Evolutionary conservation across 371 early-diverging fungal species (phyloP).

Genomic region (Mortierella sp.): DNA sequence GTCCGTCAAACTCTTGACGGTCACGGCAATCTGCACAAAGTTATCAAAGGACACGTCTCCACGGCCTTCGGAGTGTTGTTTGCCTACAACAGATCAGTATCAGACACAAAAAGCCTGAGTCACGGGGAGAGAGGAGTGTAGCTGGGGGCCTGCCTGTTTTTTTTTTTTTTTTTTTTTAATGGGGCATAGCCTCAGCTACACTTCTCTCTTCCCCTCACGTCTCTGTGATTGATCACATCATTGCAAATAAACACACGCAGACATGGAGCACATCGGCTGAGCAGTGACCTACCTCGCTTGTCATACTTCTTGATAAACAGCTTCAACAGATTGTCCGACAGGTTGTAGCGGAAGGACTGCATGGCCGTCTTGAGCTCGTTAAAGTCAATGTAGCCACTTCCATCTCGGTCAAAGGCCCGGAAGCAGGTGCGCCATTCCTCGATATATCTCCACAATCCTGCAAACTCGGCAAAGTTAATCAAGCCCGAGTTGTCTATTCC

Average conservation of each 20-base stretch:
- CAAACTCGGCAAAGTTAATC: conserved; percentile 71
- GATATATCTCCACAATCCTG: conserved; percentile 73
- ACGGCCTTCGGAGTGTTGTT: conserved; percentile 47
- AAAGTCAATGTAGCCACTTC: conserved; percentile 72
- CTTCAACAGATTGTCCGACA: conserved; percentile 64
- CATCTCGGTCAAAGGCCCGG: conserved; percentile 71
- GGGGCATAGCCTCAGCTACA: too few species aligned
- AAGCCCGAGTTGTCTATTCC: conserved; percentile 65
- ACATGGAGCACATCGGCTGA: not conserved
- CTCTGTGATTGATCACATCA: not conserved
- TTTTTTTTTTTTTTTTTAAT: too few species aligned
- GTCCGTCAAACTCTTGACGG: conserved; percentile 74
- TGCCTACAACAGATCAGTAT: conserved; percentile 39
- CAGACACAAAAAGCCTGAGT: not conserved
- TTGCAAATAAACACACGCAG: not conserved
- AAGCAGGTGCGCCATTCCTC: conserved; percentile 80
- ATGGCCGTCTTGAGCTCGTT: conserved; percentile 72
- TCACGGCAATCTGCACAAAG: conserved; percentile 78
- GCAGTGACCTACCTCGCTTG: conserved; percentile 62
- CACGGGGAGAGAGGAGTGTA: too few species aligned
- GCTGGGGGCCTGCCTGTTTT: too few species aligned
- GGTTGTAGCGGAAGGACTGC: conserved; percentile 72
- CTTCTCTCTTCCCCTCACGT: not conserved
- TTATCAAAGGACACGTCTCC: conserved; percentile 73
- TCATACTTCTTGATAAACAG: conserved; percentile 70